Evolutionary conservation across 1,284 basidiomycete genomes (phyloP), one percentile per base, ranked within the genome.

Genomic region (Cerioporus squamosus): DNA sequence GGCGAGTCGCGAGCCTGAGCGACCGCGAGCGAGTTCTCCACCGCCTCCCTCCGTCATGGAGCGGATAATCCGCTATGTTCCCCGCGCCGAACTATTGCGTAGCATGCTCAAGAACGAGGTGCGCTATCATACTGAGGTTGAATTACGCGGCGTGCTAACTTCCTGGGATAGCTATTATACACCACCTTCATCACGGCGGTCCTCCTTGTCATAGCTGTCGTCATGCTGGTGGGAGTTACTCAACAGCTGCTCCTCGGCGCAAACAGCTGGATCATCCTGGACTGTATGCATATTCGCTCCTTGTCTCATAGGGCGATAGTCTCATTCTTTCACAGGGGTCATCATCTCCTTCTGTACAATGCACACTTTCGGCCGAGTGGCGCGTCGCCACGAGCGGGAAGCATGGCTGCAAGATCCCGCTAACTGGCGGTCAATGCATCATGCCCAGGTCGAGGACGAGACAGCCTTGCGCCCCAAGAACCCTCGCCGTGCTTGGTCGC

Each of bases 371-470:
- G 77, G 81, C 43, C 79, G 85, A 29, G 86, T 87, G 10, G 79
- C 88, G 20, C 77, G 75, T 18, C 80, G 86, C n/a, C 83, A 88
- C 64, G 87, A 89, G 68, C 73, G 79, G 43, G 86, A 88, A 57
- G 79, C 79, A 0, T 69, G 86, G 29, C 68, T 87, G 15, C 81
- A 81, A 55, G 77, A 82, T 58, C 79, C 83, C 3, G 71, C 74
- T 5, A 72, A 77, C 15, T 84, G 79, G 73, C 72, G 77, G 53
- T 70, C 72, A 8, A 60, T 70, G 24, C 69, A 67, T 40, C 68
- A 64, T 36, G 66, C 71, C 2, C 66, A 72, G 26, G 44, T 66
- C 20, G 69, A 71, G 39, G 66, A 66, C 17, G 44, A 65, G 3
- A 62, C 64, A 5, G 56, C 63, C 2, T 63, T 69, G 43, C 65